phyloP scores from a whole-genome alignment of 2,329 filamentous ascomycete species.

The Alternaria consortialis region DNA sequence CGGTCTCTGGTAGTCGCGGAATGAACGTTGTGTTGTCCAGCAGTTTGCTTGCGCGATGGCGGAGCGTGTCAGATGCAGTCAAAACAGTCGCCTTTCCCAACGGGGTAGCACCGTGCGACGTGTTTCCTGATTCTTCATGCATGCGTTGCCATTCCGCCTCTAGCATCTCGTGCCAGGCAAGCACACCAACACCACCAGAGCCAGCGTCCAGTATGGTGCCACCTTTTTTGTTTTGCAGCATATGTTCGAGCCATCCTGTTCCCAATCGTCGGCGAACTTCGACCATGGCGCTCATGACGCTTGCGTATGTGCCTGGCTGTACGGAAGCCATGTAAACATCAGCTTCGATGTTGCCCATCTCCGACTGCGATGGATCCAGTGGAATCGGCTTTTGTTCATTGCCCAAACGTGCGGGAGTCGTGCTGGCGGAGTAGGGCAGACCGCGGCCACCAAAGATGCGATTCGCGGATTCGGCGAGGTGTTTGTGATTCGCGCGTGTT shows the following conservation, averaged over 20 bases:
- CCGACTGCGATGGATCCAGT: constrained; percentile 69
- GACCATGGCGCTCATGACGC: constrained; percentile 71
- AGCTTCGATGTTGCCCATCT: constrained; percentile 78
- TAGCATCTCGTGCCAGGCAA: constrained; percentile 81
- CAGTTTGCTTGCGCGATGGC: constrained; percentile 77
- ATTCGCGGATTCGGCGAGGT: constrained; percentile 77
- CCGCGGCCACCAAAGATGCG: constrained; percentile 78
- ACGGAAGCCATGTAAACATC: constrained; percentile 76
- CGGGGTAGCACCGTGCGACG: constrained; percentile 53
- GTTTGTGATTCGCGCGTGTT: constrained; percentile 69
- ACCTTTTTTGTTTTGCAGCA: constrained; percentile 69
- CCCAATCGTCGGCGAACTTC: constrained; percentile 79
- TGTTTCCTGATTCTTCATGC: constrained; percentile 50
- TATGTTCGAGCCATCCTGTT: constrained; percentile 71
- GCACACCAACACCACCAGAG: constrained; percentile 74
- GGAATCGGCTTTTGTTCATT: constrained; percentile 71
- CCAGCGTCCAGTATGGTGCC: constrained; percentile 77
- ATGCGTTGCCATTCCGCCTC: constrained; percentile 82
- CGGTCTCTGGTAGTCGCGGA: constrained; percentile 87
- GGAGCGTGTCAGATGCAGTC: constrained; percentile 76
- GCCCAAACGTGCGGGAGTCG: constrained; percentile 61
- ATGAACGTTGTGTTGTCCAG: constrained; percentile 92
- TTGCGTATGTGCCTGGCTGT: constrained; percentile 75
- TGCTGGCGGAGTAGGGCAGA: constrained; percentile 80
- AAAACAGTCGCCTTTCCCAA: constrained; percentile 82